phyloP scores from a whole-genome alignment of 2,329 filamentous ascomycete species.

The Aspergillus sp. region DNA sequence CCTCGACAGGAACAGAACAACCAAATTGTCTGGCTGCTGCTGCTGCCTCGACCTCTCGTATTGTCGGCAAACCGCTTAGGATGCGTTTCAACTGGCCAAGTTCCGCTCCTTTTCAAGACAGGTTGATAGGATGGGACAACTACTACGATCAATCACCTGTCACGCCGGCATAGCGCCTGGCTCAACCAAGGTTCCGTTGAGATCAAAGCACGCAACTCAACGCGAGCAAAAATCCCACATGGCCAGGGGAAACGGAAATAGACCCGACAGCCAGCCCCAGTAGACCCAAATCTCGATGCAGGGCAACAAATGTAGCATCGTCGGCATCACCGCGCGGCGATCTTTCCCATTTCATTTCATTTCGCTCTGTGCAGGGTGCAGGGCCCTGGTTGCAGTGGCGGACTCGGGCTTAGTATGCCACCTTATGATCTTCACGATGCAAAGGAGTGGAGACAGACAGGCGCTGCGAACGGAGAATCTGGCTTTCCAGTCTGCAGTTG shows the following conservation, averaged over 20 bases:
- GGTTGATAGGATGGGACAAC: too few species aligned
- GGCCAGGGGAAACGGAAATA: neutral
- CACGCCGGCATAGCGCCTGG: too few species aligned
- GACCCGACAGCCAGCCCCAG: neutral
- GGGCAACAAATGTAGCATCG: neutral
- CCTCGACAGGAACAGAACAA: constrained; percentile 8
- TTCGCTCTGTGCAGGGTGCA: too few species aligned
- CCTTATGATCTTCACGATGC: neutral
- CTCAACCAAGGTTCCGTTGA: neutral
- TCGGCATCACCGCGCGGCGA: neutral
- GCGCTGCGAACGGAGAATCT: too few species aligned
- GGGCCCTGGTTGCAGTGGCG: too few species aligned
- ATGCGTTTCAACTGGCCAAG: too few species aligned
- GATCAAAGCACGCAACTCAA: neutral
- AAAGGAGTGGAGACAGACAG: constrained; percentile 8
- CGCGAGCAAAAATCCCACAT: too few species aligned
- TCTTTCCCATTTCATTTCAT: neutral
- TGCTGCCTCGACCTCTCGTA: neutral
- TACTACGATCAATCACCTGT: too few species aligned
- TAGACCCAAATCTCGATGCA: neutral
- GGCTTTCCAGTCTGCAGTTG: constrained; percentile 16
- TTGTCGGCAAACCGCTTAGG: neutral
- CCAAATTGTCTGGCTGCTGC: constrained; percentile 4
- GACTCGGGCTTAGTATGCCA: neutral
- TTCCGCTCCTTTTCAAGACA: too few species aligned